Conservation (phyloP, 1,284 basidiomycete species). For the Ustilago lituana region DNA sequence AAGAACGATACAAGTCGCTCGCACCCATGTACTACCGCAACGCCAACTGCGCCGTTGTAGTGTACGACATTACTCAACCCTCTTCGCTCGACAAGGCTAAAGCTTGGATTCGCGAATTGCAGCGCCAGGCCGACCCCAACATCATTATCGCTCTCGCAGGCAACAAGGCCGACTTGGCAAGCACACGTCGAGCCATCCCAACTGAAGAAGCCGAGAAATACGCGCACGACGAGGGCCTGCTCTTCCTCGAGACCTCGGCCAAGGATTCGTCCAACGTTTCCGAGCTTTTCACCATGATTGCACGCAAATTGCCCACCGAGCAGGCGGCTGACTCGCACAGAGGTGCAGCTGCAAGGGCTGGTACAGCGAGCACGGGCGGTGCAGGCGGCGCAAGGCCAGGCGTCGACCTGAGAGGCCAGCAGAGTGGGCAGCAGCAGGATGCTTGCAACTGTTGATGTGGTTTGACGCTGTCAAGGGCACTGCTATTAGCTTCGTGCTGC, state of each 20-base stretch:
- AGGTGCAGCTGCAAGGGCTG: constrained; percentile 29
- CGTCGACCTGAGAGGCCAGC: constrained; percentile 50
- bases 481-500: too few species aligned
- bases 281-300: constrained; percentile 71
- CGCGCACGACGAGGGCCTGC: constrained; percentile 90
- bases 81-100: constrained; percentile 90
- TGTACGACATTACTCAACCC: constrained; percentile 65
- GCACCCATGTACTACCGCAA: constrained; percentile 68
- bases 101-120: constrained; percentile 94
- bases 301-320: constrained; percentile 63
- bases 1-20: constrained; percentile 78
- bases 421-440: constrained; percentile 44
- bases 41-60: constrained; percentile 66
- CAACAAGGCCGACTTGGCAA: constrained; percentile 88
- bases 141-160: constrained; percentile 86
- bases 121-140: constrained; percentile 94
- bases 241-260: constrained; percentile 96
- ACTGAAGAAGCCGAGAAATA: constrained; percentile 79
- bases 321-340: constrained; percentile 51
- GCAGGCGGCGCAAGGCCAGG: constrained; percentile 41
- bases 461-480: not conserved
- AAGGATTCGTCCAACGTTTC: constrained; percentile 90
- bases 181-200: constrained; percentile 68
- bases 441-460: constrained; percentile 51
- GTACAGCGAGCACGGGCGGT: constrained; percentile 18